These are phyloP conservation scores for Botrytis porri DNA, from an alignment of 2,329 filamentous ascomycete species.

Conservation along the genomic window DNA sequence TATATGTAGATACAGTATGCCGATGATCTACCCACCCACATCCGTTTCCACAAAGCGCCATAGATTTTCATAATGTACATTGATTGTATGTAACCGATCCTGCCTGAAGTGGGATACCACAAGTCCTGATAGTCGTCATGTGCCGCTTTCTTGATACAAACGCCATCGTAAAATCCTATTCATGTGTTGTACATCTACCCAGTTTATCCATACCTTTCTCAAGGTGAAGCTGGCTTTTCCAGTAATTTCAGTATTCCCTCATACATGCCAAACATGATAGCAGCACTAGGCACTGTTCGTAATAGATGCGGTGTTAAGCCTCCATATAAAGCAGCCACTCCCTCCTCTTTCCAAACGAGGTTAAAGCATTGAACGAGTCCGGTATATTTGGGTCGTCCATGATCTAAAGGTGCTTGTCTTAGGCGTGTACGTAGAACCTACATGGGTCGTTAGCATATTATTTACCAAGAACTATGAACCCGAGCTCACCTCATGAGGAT, in stretches of 20 bases:
- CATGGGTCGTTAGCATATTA: slow-evolving; percentile 16
- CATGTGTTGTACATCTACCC: slow-evolving; percentile 13
- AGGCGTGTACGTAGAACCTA: slow-evolving; percentile 79
- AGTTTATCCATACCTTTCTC: not conserved
- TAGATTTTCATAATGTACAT: slow-evolving; percentile 17
- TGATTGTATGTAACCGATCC: not conserved
- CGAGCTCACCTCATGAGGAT: slow-evolving; percentile 77
- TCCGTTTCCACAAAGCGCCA: slow-evolving; percentile 10
- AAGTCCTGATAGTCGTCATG: slow-evolving; percentile 15
- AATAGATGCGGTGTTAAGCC: slow-evolving; percentile 89
- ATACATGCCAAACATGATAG: slow-evolving; percentile 94
- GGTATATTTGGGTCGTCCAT: slow-evolving; percentile 77
- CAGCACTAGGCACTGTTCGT: slow-evolving; percentile 85
- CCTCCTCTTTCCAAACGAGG: slow-evolving; percentile 84
- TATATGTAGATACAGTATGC: not conserved
- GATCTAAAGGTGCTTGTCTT: slow-evolving; percentile 74
- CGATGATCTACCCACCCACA: slow-evolving; percentile 10
- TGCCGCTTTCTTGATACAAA: slow-evolving; percentile 24
- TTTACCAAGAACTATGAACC: not conserved
- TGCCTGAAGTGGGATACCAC: slow-evolving; percentile 3
- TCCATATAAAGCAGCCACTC: slow-evolving; percentile 80
- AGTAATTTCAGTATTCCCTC: slow-evolving; percentile 40
- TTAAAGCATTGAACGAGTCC: slow-evolving; percentile 86
- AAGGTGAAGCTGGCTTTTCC: slow-evolving; percentile 31
- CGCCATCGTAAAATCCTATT: slow-evolving; percentile 24